Percentiles rank a stretch among this genome's conserved stretches.
phyloP scores from a whole-genome alignment of 495 filamentous ascomycete species.

The Penicillium robsamsonii region DNA sequence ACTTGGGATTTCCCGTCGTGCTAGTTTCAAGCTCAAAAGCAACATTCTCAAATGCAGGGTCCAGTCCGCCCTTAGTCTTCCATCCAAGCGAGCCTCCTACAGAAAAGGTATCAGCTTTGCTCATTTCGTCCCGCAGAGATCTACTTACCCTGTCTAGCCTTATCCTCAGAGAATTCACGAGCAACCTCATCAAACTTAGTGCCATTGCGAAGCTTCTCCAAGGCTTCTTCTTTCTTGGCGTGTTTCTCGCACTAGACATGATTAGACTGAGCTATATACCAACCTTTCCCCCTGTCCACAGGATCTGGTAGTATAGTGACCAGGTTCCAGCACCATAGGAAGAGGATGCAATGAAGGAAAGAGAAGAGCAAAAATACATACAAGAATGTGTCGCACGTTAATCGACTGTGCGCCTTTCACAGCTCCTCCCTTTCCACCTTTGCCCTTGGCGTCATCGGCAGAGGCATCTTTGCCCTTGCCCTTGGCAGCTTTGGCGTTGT shows the following conservation, averaged over 20 bases:
- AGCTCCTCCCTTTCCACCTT: conserved; percentile 40
- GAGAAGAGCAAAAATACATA: conserved; percentile 34
- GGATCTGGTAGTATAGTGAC: not conserved
- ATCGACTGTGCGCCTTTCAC: conserved; percentile 76
- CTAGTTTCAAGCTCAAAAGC: conserved; percentile 78
- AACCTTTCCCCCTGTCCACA: not conserved
- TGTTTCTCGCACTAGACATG: conserved; percentile 75
- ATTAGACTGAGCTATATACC: not conserved
- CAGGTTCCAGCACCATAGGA: not conserved
- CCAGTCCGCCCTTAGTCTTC: conserved; percentile 72
- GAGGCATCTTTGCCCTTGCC: conserved; percentile 50
- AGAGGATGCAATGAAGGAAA: conserved; percentile 1
- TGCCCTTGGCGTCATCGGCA: conserved; percentile 41
- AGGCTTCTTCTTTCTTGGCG: conserved; percentile 81
- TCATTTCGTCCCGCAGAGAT: not conserved
- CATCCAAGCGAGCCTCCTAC: conserved; percentile 79
- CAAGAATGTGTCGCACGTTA: conserved; percentile 86
- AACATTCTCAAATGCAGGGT: conserved; percentile 74
- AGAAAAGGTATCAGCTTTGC: conserved; percentile 1
- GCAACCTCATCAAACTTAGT: conserved; percentile 89
- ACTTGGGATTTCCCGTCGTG: conserved; percentile 72
- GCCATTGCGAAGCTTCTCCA: conserved; percentile 72
- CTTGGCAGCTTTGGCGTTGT: conserved; percentile 45
- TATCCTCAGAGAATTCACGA: conserved; percentile 82
- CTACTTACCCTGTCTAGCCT: conserved; percentile 70